These are phyloP conservation scores for Spizellomyces punctatus DNA, from an alignment of 192 early-diverging fungal species.

Conservation along the genomic window DNA sequence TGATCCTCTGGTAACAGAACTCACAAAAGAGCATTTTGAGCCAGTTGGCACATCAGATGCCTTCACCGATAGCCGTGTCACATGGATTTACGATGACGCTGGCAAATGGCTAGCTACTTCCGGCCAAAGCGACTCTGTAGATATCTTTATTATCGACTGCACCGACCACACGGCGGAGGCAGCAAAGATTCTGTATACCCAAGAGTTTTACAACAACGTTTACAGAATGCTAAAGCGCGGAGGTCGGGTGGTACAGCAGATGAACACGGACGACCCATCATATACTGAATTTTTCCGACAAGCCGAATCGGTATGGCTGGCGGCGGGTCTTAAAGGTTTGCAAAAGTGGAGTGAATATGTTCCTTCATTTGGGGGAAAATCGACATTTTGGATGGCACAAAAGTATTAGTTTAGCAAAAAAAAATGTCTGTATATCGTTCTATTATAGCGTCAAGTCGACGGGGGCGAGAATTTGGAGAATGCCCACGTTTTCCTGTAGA, in stretches of 20 bases:
- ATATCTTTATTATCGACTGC: slow-evolving; percentile 1
- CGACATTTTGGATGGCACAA: too few relatives aligned
- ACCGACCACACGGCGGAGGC: neutral
- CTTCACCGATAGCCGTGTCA: neutral
- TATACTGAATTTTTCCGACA: too few relatives aligned
- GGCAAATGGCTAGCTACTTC: neutral
- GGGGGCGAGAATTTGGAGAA: too few relatives aligned
- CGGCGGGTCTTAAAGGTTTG: too few relatives aligned
- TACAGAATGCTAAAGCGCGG: neutral
- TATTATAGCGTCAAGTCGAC: too few relatives aligned
- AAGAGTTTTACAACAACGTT: neutral
- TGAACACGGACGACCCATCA: neutral
- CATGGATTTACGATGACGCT: neutral
- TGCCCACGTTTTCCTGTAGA: too few relatives aligned
- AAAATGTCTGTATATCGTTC: too few relatives aligned
- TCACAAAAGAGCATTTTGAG: neutral
- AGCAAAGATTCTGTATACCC: neutral
- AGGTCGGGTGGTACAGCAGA: neutral
- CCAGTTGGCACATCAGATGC: neutral
- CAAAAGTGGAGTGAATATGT: too few relatives aligned
- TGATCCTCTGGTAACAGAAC: neutral
- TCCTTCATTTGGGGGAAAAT: too few relatives aligned
- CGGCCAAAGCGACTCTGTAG: neutral
- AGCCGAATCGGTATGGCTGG: too few relatives aligned
- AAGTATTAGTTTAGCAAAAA: too few relatives aligned